Base-by-base conservation (phyloP, 2,329 filamentous ascomycete genomes). In the Fusarium anthophilum region DNA sequence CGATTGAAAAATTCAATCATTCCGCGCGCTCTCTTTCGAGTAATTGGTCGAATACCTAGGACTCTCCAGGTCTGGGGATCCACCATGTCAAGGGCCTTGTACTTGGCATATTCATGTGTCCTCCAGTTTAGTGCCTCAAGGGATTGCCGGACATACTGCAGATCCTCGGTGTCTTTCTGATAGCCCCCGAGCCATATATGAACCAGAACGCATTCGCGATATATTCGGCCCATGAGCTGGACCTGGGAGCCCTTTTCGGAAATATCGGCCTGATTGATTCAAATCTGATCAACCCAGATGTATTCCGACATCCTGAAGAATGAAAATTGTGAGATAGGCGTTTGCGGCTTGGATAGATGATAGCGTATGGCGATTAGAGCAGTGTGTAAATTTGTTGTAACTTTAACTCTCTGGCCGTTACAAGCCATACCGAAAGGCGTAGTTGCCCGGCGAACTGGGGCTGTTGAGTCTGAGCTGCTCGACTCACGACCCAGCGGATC, bases 31-130 rank as follows among this genome's bases (percentile, higher is more conserved):
- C 28, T 30, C 1, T 30, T 30, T 30, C 28, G 28, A 30, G 28
- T 30, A 1, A 30, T 30, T 30, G 1, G 28, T 2, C 28, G 28
- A 1, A 30, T 30, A 1, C 28, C 28, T 30, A 30, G 2, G 1
- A 30, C 30, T 30, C 30, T 30, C 30, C 30, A 30, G 30, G 30
- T 30, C 30, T 30, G 30, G 30, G 1, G 30, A 30, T 30, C 30
- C 30, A 30, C 30, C 30, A 30, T 30, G 30, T 30, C 12, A 30
- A 30, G 30, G 30, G 30, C 30, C 30, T 30, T 13, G 30, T 30
- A 30, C 1, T 30, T 13, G 4, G 4, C 30, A 30, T 1, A 30
- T 30, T 30, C 0, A 30, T 30, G 30, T 30, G 30, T 0, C 30
- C 1, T 30, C 30, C 30, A 30, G 30, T 30, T 30, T 2, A 30